Evolutionary conservation across 805 yeast species (phyloP).

Genomic region (Saccharomycopsis microspora): DNA sequence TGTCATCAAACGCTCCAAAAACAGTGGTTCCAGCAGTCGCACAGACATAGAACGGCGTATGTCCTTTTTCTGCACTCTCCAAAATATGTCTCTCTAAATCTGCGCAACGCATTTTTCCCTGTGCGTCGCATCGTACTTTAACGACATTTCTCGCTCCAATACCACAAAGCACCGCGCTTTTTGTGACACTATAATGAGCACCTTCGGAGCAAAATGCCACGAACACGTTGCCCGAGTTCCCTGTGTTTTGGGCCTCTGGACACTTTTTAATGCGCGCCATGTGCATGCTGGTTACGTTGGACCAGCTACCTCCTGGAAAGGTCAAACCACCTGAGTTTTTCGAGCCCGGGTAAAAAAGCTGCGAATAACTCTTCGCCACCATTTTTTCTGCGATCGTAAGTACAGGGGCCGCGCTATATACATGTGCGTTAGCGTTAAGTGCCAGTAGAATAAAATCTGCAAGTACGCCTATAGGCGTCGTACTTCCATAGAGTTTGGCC

Average conservation of each 20-base stretch:
- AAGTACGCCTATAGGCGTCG: constrained; percentile 73
- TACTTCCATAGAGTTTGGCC: constrained; percentile 78
- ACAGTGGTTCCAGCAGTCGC: constrained; percentile 90
- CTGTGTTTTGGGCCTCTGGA: constrained; percentile 60
- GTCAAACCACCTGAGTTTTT: constrained; percentile 55
- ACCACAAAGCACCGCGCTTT: constrained; percentile 70
- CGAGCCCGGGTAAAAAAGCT: constrained; percentile 41
- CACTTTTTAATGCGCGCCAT: constrained; percentile 55
- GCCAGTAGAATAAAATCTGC: constrained; percentile 58
- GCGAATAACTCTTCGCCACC: constrained; percentile 58
- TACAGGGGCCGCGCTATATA: constrained; percentile 76
- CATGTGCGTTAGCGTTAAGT: constrained; percentile 77
- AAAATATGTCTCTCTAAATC: constrained; percentile 36
- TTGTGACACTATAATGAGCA: constrained; percentile 71
- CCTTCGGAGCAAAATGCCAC: constrained; percentile 65
- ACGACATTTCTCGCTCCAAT: constrained; percentile 53
- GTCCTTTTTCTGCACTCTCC: constrained; percentile 37
- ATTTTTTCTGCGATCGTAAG: constrained; percentile 63
- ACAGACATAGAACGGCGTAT: constrained; percentile 62
- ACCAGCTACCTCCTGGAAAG: constrained; percentile 82
- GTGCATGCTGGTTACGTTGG: constrained; percentile 69
- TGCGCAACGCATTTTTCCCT: constrained; percentile 45
- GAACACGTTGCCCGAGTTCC: constrained; percentile 38
- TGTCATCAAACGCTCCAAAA: constrained; percentile 70
- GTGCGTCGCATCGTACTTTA: constrained; percentile 44